Conservation (phyloP, 305 asterid species). For the Fraxinus sp. region DNA sequence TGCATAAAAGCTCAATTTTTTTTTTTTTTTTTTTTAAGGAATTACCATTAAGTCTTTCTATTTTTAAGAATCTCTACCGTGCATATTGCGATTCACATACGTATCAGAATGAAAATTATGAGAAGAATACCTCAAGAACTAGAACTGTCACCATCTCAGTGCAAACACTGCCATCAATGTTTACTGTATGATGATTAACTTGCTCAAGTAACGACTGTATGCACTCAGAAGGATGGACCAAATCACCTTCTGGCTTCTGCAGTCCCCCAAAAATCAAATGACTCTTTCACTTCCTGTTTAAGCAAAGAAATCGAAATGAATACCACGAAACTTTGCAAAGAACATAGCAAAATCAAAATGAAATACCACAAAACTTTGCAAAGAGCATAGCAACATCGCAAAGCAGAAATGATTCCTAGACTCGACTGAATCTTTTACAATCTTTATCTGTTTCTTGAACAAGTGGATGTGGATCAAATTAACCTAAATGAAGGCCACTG, state of each 20-base stretch:
- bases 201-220: constrained; percentile 87
- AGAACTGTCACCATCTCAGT: constrained; percentile 76
- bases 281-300: constrained; percentile 61
- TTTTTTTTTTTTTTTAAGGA: not conserved
- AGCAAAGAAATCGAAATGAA: not conserved
- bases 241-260: constrained; percentile 63
- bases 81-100: not conserved
- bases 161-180: constrained; percentile 82
- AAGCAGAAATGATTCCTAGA: constrained; percentile 12
- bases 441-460: not conserved
- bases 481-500: constrained; percentile 66
- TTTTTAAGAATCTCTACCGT: not conserved
- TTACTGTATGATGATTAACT: constrained; percentile 78
- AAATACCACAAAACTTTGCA: not conserved
- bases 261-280: constrained; percentile 64
- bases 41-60: not conserved
- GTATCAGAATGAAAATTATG: not conserved
- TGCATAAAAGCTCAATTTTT: no score
- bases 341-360: constrained; percentile 9
- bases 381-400: constrained; percentile 13
- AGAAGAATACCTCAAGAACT: constrained; percentile 69
- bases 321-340: not conserved
- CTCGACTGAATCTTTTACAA: not conserved
- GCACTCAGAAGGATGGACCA: constrained; percentile 73
- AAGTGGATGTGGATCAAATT: not conserved